phyloP scores from a whole-genome alignment of 306 rosid species.

The Lathyrus sativus region DNA sequence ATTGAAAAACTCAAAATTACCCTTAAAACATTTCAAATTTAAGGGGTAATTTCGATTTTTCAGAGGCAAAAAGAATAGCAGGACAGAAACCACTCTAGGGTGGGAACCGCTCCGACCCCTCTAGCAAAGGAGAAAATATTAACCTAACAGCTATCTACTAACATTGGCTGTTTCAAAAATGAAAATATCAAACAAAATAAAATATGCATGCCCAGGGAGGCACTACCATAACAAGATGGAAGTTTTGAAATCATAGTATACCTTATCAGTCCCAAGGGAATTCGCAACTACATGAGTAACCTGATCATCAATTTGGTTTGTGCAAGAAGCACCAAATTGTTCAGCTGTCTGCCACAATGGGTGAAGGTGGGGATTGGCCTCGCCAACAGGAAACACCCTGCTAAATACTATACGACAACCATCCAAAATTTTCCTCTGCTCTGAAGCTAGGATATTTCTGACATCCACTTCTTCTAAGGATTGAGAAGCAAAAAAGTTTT shows the following conservation, averaged over 20 bases:
- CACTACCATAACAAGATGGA: neutral
- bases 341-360: constrained; percentile 97
- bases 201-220: neutral
- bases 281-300: constrained; percentile 96
- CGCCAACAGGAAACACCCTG: constrained; percentile 90
- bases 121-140: no score
- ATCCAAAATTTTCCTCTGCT: constrained; percentile 80
- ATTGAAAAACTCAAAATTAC: no score
- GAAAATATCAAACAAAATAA: constrained; percentile 2
- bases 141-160: no score
- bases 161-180: no score
- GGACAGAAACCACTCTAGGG: no score
- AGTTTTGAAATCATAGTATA: constrained; percentile 43
- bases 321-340: constrained; percentile 94
- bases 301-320: constrained; percentile 82
- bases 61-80: no score
- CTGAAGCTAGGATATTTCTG: constrained; percentile 82
- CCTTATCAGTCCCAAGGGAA: constrained; percentile 96
- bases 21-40: no score
- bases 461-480: constrained; percentile 88
- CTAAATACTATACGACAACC: constrained; percentile 95
- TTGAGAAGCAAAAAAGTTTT: constrained; percentile 70
- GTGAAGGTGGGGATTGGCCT: constrained; percentile 88
- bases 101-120: no score
- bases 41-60: no score